Base-by-base conservation (phyloP, 306 rosid genomes). In the Citrullus mucosospermus region DNA sequence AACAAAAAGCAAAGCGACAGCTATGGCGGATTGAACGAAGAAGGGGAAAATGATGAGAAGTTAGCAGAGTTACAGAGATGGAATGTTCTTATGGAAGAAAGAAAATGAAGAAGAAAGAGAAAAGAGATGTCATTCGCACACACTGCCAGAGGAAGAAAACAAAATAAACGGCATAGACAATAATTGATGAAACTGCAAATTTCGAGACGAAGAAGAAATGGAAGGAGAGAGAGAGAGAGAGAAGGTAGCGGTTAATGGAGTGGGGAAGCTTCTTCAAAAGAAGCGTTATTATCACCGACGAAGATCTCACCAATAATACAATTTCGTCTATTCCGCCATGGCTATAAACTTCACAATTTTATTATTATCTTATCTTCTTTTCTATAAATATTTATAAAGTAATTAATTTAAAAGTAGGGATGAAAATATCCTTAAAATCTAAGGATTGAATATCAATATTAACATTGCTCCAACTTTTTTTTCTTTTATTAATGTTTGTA, bases 211-310 rank as follows among this genome's bases (percentile, higher is more conserved):
- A 66, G 73, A 66, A 8, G 30, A n/a, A 71, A 20, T 9, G 9
- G 0, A 66, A 18, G 12, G 15, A 2, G 4, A 2, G 3, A 5
- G 2, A 48, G 56, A 20, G 9, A 63, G 70, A 62, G 70, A 66
- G 51, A 67, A 67, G 51, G n/a, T 30, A 9, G 14, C 13, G 1
- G 73, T 69, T 69, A 69, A 63, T 63, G 70, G 70, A 14, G 70
- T 63, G 46, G 70, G 70, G 70, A 63, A 63, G 70, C 9, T 62
- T 62, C 20, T 32, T 15, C 69, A 30, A 34, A 11, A 69, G 55
- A 69, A 25, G 55, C 51, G 38, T 69, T 69, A 69, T 44, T 43
- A 44, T 69, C 55, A 69, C 75, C 75, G 56, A 69, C 75, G 75
- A 69, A 68, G 54, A 68, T 32, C 17, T 12, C 43, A n/a, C 75